Evolutionary conservation across 2,329 filamentous ascomycete species (phyloP).

Genomic region (Ascosphaera aggregata): DNA sequence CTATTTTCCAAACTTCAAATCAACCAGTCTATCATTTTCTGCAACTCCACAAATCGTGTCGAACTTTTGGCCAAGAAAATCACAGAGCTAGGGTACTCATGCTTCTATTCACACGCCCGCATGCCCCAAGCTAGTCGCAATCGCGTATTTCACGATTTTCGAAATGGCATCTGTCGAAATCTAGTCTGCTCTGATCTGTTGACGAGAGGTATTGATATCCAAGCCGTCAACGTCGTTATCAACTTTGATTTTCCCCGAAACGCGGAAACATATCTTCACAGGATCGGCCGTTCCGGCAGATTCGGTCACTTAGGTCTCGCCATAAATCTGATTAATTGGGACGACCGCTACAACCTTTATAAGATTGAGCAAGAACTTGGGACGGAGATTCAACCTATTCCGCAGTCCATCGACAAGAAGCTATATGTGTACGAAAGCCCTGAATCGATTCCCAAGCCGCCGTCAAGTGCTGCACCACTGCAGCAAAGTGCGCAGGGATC

Average conservation of each 20-base stretch:
- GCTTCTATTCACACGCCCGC: slow-evolving; percentile 96
- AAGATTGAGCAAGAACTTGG: slow-evolving; percentile 95
- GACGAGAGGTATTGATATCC: slow-evolving; percentile 97
- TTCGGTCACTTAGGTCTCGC: slow-evolving; percentile 94
- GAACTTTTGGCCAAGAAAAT: slow-evolving; percentile 98
- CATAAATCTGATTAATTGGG: slow-evolving; percentile 99
- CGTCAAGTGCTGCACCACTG: slow-evolving; percentile 27
- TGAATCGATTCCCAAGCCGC: slow-evolving; percentile 76
- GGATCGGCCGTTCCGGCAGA: slow-evolving; percentile 89
- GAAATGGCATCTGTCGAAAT: slow-evolving; percentile 93
- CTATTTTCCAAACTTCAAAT: slow-evolving; percentile 98
- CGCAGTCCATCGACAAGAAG: slow-evolving; percentile 82
- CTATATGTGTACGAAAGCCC: slow-evolving; percentile 96
- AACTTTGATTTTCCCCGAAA: slow-evolving; percentile 99
- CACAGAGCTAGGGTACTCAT: slow-evolving; percentile 95
- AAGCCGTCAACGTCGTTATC: slow-evolving; percentile 98
- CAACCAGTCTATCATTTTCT: slow-evolving; percentile 99
- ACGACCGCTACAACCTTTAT: slow-evolving; percentile 95
- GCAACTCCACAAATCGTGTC: slow-evolving; percentile 96
- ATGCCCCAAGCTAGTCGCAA: slow-evolving; percentile 93
- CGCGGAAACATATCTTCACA: slow-evolving; percentile 93
- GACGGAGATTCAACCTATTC: slow-evolving; percentile 95
- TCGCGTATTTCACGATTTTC: slow-evolving; percentile 97
- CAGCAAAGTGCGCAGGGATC: slow-evolving; percentile 6
- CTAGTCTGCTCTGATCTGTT: slow-evolving; percentile 93